A percentile compares a stretch with the other conserved stretches of the same genome.
Conservation (phyloP, 73 alveolate species). For the Symbiodinium natans region DNA sequence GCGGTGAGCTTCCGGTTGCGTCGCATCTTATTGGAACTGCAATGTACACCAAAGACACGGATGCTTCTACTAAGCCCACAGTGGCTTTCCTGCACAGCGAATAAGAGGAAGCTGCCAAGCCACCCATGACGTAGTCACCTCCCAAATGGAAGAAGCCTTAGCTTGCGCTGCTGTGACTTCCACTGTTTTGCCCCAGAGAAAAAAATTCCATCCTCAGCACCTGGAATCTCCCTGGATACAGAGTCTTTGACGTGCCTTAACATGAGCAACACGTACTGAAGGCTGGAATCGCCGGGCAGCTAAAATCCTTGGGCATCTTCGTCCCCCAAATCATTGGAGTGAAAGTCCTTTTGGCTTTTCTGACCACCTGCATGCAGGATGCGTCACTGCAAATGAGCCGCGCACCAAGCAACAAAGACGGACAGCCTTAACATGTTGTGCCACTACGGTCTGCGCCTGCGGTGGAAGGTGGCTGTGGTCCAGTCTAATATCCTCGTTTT, state of each 20-base stretch:
- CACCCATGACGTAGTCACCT: constrained; percentile 64
- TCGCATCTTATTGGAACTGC: neutral
- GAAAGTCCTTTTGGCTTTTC: constrained; percentile 34
- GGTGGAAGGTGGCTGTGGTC: constrained; percentile 16
- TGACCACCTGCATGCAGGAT: constrained; percentile 29
- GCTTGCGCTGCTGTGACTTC: neutral
- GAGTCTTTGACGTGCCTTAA: too few relatives aligned
- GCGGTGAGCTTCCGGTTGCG: neutral
- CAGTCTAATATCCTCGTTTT: neutral
- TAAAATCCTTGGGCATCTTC: constrained; percentile 43
- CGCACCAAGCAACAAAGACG: too few relatives aligned
- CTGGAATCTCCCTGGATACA: too few relatives aligned
- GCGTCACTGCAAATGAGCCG: too few relatives aligned
- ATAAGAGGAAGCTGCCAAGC: neutral
- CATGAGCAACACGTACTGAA: too few relatives aligned
- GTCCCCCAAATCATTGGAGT: constrained; percentile 90
- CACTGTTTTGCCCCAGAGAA: too few relatives aligned
- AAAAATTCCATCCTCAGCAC: too few relatives aligned
- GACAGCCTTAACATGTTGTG: too few relatives aligned
- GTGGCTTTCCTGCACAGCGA: neutral
- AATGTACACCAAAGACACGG: neutral
- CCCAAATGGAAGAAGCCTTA: constrained; percentile 74
- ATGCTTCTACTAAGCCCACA: neutral
- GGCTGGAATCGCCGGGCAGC: neutral
- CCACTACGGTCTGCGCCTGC: neutral